A percentile compares a stretch with the other conserved stretches of the same genome.
These are phyloP conservation scores for Microcyclospora pomicola DNA, from an alignment of 2,329 filamentous ascomycete species.

Conservation along the genomic window DNA sequence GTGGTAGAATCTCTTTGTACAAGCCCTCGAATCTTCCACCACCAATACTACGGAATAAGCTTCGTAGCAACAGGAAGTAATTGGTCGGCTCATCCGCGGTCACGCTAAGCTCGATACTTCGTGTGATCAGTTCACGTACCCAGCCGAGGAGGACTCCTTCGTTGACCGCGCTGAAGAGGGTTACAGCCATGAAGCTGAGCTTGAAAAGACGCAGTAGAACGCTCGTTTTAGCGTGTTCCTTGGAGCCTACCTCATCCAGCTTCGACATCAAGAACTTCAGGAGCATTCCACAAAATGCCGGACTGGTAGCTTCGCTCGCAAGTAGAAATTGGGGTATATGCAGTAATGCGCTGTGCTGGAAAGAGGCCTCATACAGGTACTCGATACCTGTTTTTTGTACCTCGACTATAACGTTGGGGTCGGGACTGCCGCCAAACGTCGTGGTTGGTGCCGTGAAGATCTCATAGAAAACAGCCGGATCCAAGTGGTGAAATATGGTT, in stretches of 20 bases:
- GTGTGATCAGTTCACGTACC: conserved; percentile 92
- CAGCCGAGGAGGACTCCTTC: conserved; percentile 91
- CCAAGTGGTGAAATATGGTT: conserved; percentile 95
- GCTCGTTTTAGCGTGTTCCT: conserved; percentile 81
- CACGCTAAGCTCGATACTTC: conserved; percentile 90
- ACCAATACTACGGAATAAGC: conserved; percentile 89
- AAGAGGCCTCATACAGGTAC: conserved; percentile 92
- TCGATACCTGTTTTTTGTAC: conserved; percentile 59
- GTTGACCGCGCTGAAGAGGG: conserved; percentile 84
- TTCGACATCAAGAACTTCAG: conserved; percentile 94
- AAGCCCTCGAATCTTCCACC: conserved; percentile 94
- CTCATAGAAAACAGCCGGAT: conserved; percentile 95
- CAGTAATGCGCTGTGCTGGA: conserved; percentile 83
- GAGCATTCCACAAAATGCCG: conserved; percentile 96
- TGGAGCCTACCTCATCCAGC: conserved; percentile 85
- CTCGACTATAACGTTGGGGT: conserved; percentile 30
- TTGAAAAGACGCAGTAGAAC: conserved; percentile 93
- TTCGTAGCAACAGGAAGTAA: conserved; percentile 86
- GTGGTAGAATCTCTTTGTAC: conserved; percentile 92
- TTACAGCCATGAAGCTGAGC: conserved; percentile 97
- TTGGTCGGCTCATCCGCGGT: conserved; percentile 97
- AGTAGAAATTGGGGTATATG: conserved; percentile 97
- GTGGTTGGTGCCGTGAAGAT: conserved; percentile 47
- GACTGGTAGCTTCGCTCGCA: conserved; percentile 94
- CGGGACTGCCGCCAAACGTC: conserved; percentile 1